Percentiles rank a stretch among this genome's conserved stretches.
These are phyloP conservation scores for Globisporangium irregulare DNA, from an alignment of 352 stramenopile species.

Conservation along the genomic window DNA sequence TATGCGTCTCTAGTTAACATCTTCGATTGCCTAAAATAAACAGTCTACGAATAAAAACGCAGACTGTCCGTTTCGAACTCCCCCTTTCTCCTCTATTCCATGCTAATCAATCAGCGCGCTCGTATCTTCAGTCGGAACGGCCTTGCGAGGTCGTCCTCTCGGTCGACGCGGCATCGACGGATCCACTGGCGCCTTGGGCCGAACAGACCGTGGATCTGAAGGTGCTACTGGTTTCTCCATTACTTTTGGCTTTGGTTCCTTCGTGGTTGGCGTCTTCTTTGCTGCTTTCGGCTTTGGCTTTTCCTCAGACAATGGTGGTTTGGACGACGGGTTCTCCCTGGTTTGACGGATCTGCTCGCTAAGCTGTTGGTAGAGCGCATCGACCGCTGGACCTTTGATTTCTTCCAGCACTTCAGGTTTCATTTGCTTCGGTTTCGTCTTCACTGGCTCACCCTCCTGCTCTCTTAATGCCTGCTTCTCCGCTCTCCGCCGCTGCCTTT, in stretches of 20 bases:
- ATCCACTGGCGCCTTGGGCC: not conserved
- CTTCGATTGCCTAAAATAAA: not conserved
- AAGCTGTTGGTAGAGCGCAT: conserved; percentile 9
- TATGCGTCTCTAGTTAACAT: not conserved
- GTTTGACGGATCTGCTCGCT: conserved; percentile 4
- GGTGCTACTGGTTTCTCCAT: not conserved
- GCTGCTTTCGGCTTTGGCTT: not conserved
- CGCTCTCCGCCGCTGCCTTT: not conserved
- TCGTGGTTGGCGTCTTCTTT: not conserved
- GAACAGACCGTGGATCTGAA: not conserved
- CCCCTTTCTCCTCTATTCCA: not conserved
- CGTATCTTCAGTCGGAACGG: not conserved
- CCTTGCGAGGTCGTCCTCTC: conserved; percentile 13
- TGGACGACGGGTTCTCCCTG: not conserved
- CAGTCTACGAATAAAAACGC: not conserved
- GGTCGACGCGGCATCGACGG: not conserved
- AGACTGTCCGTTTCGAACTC: conserved; percentile 3
- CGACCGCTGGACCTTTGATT: not conserved
- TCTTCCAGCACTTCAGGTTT: not conserved
- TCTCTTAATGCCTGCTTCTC: not conserved
- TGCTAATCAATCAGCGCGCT: not conserved
- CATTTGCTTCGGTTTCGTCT: not conserved
- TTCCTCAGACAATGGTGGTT: not conserved
- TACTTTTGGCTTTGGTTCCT: not conserved
- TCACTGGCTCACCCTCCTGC: not conserved